Evolutionary conservation across 768 basidiomycete species (phyloP).

Genomic region (Boletus subparvulus): DNA sequence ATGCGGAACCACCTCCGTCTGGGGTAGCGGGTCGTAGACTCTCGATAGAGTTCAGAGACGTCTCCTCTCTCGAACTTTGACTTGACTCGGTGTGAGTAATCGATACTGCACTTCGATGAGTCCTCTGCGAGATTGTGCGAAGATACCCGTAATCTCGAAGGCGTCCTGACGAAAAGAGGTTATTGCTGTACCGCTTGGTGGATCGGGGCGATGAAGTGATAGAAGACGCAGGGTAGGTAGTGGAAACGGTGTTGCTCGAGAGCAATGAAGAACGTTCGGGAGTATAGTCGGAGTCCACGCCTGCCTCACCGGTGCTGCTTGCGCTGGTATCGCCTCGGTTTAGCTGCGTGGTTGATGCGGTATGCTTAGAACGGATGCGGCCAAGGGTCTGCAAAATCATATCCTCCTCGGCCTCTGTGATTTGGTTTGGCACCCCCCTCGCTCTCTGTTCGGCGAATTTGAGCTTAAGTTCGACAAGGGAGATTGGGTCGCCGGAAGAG

Average conservation of each 20-base stretch:
- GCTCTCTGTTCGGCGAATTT: slow-evolving; percentile 77
- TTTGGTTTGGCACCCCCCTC: slow-evolving; percentile 61
- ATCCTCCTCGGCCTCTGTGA: slow-evolving; percentile 81
- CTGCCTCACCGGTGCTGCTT: slow-evolving; percentile 15
- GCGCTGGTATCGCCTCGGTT: slow-evolving; percentile 18
- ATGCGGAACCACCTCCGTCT: slow-evolving; percentile 46
- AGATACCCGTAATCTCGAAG: slow-evolving; percentile 74
- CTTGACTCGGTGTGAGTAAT: slow-evolving; percentile 49
- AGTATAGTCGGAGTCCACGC: slow-evolving; percentile 31
- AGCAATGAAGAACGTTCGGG: slow-evolving; percentile 36
- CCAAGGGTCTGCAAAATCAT: slow-evolving; percentile 79
- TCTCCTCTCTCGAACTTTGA: slow-evolving; percentile 47
- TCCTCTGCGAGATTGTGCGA: slow-evolving; percentile 52
- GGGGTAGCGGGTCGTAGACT: slow-evolving; percentile 56
- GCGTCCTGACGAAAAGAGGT: slow-evolving; percentile 80
- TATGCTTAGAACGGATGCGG: slow-evolving; percentile 42
- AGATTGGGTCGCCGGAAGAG: slow-evolving; percentile 62
- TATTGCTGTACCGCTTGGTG: slow-evolving; percentile 79
- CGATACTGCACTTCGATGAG: slow-evolving; percentile 36
- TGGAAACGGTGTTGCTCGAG: slow-evolving; percentile 39
- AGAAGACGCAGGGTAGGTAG: slow-evolving; percentile 40
- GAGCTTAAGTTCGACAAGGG: slow-evolving; percentile 60
- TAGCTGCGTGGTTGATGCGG: slow-evolving; percentile 19
- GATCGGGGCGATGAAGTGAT: slow-evolving; percentile 44
- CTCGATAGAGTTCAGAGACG: slow-evolving; percentile 42